These are phyloP conservation scores for Penicillium psychrofluorescens DNA, from an alignment of 495 filamentous ascomycete genomes.

Conservation along the genomic window DNA sequence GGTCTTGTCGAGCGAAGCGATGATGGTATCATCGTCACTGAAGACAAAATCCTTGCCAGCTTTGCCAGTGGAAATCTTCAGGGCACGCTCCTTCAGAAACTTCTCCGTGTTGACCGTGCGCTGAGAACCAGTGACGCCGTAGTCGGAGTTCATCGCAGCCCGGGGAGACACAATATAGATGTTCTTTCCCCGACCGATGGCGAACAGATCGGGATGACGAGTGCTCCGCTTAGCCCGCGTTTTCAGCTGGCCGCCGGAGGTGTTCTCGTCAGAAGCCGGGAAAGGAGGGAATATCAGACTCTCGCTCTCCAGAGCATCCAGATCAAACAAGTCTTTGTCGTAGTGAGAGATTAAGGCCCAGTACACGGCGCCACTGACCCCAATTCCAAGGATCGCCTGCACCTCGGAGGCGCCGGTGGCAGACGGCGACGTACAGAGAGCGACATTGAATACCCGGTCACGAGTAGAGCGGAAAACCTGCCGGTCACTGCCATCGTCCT, in stretches of 20 bases:
- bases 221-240: slow-evolving; percentile 85
- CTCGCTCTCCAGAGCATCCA: slow-evolving; percentile 63
- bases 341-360: slow-evolving; percentile 72
- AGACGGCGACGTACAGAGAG: slow-evolving; percentile 58
- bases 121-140: slow-evolving; percentile 63
- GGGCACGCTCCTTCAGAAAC: slow-evolving; percentile 74
- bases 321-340: slow-evolving; percentile 65
- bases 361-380: slow-evolving; percentile 88
- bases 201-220: slow-evolving; percentile 85
- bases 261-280: slow-evolving; percentile 65
- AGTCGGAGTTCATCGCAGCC: slow-evolving; percentile 61
- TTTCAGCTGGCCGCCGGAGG: slow-evolving; percentile 86
- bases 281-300: slow-evolving; percentile 79
- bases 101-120: slow-evolving; percentile 75
- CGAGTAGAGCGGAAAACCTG: slow-evolving; percentile 80
- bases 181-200: slow-evolving; percentile 87
- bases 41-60: slow-evolving; percentile 98
- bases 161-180: slow-evolving; percentile 86
- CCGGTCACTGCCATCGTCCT: slow-evolving; percentile 84
- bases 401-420: slow-evolving; percentile 39
- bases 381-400: slow-evolving; percentile 83
- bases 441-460: slow-evolving; percentile 91
- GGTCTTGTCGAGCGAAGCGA: slow-evolving; percentile 93
- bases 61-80: slow-evolving; percentile 94
- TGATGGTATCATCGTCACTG: slow-evolving; percentile 88